phyloP scores from a whole-genome alignment of 2,329 filamentous ascomycete genomes.

The Cladobotryum mycophilum region DNA sequence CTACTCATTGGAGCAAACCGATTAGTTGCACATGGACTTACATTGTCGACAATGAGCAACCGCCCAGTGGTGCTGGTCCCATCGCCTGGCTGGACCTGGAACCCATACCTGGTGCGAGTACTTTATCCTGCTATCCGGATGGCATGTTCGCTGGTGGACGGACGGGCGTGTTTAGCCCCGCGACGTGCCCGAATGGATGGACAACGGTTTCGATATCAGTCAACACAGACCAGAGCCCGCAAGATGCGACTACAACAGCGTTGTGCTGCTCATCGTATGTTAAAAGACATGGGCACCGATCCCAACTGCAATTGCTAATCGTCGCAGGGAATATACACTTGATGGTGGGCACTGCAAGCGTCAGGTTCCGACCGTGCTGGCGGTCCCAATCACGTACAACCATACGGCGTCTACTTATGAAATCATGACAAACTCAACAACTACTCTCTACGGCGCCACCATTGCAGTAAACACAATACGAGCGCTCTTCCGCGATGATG shows the following conservation, averaged over 20 bases:
- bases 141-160: constrained; percentile 32
- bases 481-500: constrained; percentile 31
- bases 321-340: constrained; percentile 27
- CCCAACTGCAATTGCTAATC: constrained; percentile 11
- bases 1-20: constrained; percentile 32
- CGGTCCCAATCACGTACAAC: constrained; percentile 32
- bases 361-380: constrained; percentile 29
- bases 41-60: constrained; percentile 22
- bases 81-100: constrained; percentile 33
- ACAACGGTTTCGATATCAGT: constrained; percentile 30
- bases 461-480: constrained; percentile 32
- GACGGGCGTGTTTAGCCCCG: constrained; percentile 35
- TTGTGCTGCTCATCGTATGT: constrained; percentile 38
- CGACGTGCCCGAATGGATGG: constrained; percentile 34
- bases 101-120: constrained; percentile 29
- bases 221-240: constrained; percentile 21
- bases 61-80: constrained; percentile 20
- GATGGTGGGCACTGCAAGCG: constrained; percentile 30
- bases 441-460: constrained; percentile 31
- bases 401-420: constrained; percentile 28
- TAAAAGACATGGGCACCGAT: neutral
- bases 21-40: constrained; percentile 34
- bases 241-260: constrained; percentile 31
- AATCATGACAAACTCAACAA: constrained; percentile 29
- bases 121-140: constrained; percentile 35